A percentile compares a stretch with the other conserved stretches of the same genome.
Evolutionary conservation across 345 rosid species (phyloP).

Genomic region (Trapa bicornis): DNA sequence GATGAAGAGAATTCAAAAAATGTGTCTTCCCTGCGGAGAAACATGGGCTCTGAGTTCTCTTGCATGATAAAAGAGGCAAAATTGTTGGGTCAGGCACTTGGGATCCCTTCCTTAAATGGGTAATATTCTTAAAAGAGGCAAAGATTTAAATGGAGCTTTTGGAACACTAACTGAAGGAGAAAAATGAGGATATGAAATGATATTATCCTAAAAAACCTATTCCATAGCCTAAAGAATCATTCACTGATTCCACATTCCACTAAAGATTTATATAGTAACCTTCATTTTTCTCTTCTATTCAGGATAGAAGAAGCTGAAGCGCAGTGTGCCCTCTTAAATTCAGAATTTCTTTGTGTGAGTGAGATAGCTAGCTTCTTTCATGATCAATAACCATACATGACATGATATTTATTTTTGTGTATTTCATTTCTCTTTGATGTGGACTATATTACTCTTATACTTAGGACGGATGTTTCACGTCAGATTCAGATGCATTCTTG

Average conservation of each 20-base stretch:
- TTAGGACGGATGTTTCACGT: conserved; percentile 92
- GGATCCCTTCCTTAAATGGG: conserved; percentile 91
- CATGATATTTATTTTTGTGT: neutral
- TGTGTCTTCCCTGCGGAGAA: conserved; percentile 53
- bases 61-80: conserved; percentile 81
- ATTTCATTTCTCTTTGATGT: neutral
- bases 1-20: conserved; percentile 31
- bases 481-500: conserved; percentile 87
- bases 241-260: neutral
- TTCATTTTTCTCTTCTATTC: conserved; percentile 11
- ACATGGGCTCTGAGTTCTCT: conserved; percentile 89
- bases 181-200: neutral
- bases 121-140: conserved; percentile 15
- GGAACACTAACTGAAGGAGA: neutral
- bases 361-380: neutral
- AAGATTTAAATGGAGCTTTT: neutral
- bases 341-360: conserved; percentile 80
- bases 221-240: neutral
- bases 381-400: neutral
- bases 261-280: neutral
- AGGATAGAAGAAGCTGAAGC: conserved; percentile 97
- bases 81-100: conserved; percentile 58
- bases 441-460: conserved; percentile 7
- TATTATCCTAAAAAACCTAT: neutral
- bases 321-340: conserved; percentile 73